Evolutionary conservation across 2,329 filamentous ascomycete species (phyloP).

Genomic region (Bisporella sp.): DNA sequence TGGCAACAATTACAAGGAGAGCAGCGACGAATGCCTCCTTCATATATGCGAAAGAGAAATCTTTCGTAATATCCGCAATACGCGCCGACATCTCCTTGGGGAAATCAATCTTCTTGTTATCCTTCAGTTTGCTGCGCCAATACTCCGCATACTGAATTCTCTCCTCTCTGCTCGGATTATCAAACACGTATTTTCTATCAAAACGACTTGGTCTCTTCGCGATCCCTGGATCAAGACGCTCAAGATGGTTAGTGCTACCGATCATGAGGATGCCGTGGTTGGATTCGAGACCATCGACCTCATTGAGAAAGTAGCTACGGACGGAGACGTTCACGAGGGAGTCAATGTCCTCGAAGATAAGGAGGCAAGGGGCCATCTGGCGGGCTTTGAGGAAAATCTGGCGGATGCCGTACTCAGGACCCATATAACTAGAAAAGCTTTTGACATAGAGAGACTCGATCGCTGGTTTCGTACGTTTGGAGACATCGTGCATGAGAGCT

Average conservation of each 20-base stretch:
- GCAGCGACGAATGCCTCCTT: constrained; percentile 63
- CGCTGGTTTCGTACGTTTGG: constrained; percentile 39
- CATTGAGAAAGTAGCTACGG: constrained; percentile 65
- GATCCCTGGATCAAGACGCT: constrained; percentile 60
- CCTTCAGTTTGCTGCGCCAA: constrained; percentile 50
- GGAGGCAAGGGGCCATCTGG: constrained; percentile 57
- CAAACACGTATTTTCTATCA: constrained; percentile 61
- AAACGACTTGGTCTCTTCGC: constrained; percentile 59
- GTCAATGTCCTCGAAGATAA: constrained; percentile 68
- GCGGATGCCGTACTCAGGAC: constrained; percentile 47
- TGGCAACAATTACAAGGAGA: constrained; percentile 48
- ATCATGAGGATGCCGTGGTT: constrained; percentile 69
- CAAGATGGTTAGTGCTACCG: constrained; percentile 58
- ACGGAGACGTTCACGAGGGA: constrained; percentile 53
- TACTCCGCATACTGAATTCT: constrained; percentile 53
- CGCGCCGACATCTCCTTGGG: constrained; percentile 48
- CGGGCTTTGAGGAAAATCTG: constrained; percentile 53
- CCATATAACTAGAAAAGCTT: constrained; percentile 39
- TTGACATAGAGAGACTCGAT: constrained; percentile 58
- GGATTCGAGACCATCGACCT: constrained; percentile 61
- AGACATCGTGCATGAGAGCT: constrained; percentile 60
- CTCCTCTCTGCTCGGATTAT: constrained; percentile 47
- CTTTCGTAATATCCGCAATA: constrained; percentile 55
- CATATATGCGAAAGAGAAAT: constrained; percentile 65
- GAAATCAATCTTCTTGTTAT: constrained; percentile 53